These are phyloP conservation scores for Penicillium sp. DNA, from an alignment of 2,329 filamentous ascomycete species.

Conservation along the genomic window DNA sequence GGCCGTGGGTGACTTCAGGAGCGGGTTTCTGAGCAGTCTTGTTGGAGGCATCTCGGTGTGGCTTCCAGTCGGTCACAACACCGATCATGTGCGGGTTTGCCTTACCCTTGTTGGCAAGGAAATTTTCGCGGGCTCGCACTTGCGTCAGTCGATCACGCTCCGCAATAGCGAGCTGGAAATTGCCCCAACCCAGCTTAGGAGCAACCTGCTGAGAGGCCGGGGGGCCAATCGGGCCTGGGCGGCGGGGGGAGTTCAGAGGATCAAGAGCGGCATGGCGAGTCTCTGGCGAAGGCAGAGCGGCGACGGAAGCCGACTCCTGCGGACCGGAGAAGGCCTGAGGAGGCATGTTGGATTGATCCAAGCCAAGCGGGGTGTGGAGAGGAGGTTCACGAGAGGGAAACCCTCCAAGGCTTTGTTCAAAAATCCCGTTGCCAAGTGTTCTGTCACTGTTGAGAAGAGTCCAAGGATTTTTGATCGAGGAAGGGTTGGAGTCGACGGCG, in stretches of 20 bases:
- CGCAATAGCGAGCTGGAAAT: conserved; percentile 43
- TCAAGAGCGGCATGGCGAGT: conserved; percentile 45
- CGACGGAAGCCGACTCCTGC: conserved; percentile 38
- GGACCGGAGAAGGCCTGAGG: conserved; percentile 35
- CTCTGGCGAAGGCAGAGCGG: no score
- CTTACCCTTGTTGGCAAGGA: conserved; percentile 41
- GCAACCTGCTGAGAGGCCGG: conserved; percentile 38
- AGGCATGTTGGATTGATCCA: conserved; percentile 43
- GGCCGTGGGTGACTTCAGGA: conserved; percentile 36
- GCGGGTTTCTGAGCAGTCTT: conserved; percentile 44
- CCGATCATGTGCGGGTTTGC: conserved; percentile 24
- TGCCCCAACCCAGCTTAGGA: conserved; percentile 13
- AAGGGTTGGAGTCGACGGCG: conserved; percentile 37
- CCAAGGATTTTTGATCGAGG: conserved; percentile 57
- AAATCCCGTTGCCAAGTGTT: conserved; percentile 65
- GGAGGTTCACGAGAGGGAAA: conserved; percentile 50
- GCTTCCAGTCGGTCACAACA: conserved; percentile 48
- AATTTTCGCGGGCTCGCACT: conserved; percentile 44
- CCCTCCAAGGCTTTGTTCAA: conserved; percentile 56
- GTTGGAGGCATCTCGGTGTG: conserved; percentile 44
- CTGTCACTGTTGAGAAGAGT: conserved; percentile 58
- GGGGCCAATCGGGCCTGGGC: conserved; percentile 51
- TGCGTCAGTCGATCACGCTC: conserved; percentile 46
- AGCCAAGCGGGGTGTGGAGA: conserved; percentile 44
- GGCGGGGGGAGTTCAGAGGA: conserved; percentile 42